Base-by-base conservation (phyloP, 75 land plant genomes). In the Pseudotsuga menziesii region DNA sequence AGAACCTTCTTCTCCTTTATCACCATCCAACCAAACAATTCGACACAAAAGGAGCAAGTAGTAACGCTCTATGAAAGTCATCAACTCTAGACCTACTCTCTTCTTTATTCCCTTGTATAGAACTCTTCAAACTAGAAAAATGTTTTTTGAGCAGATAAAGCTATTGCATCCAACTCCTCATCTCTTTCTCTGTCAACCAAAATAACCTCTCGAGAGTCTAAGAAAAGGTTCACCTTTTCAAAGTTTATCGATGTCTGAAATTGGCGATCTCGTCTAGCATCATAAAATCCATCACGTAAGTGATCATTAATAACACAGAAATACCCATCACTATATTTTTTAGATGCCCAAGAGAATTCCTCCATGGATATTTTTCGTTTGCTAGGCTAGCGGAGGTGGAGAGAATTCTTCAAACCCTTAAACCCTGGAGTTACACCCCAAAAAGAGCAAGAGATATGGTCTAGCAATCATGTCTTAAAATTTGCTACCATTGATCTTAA, bases 1-100 rank as follows among this genome's bases (percentile, higher is more conserved):
- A 75, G 80, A 81, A 25, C 57, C 85, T 16, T 85, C 90, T 35
- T 84, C 96, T 25, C 81, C 93, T 77, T 78, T 80, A 76, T 93
- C 96, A 27, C 93, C 96, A n/a, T 85, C 99, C 97, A 36, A 97
- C 99, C 89, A 93, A 90, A 72, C 86, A 89, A 79, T 94, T 89
- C 15, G 99, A 93, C 19, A 96, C 99, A 87, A 91, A 96, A 4
- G 93, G 92, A 55, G 99, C 87, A 74, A 96, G 89, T 78, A 89
- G 48, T 29, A 89, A 85, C 48, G 89, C 89, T 66, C 88, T 85
- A 39, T 85, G 91, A 67, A 87, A 83, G 52, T 81, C 78, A 80
- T 83, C 83, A 77, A 63, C 58, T 16, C 57, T 73, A 63, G 2
- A 23, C 2, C 71, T 48, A 32, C 78, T 77, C 56, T 56, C 41